Conservation (phyloP, 176 grass and related monocot species). For the Bonia amplexicaulis region DNA sequence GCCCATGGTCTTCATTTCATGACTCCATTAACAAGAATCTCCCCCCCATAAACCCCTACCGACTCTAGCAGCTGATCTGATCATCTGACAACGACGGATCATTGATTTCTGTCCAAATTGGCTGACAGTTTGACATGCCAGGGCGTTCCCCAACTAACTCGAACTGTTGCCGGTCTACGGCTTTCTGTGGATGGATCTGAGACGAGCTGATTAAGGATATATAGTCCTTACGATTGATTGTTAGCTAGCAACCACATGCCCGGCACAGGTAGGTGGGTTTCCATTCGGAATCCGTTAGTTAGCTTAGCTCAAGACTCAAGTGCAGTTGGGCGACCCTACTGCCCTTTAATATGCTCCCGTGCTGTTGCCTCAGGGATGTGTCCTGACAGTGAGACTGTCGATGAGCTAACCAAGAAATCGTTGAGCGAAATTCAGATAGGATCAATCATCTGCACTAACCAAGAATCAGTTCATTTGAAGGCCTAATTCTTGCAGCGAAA, state of each 20-base stretch:
- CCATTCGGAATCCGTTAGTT: slow-evolving; percentile 15
- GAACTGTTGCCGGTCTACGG: neutral
- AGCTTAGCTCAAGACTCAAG: neutral
- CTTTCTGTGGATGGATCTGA: slow-evolving; percentile 7
- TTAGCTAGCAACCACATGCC: slow-evolving; percentile 35
- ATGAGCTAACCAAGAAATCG: slow-evolving; percentile 8
- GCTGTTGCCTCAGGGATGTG: neutral
- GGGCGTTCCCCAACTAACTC: slow-evolving; percentile 11
- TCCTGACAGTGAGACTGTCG: neutral
- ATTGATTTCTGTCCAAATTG: slow-evolving; percentile 1
- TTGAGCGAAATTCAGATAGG: neutral
- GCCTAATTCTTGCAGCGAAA: neutral
- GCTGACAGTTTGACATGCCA: slow-evolving; percentile 28
- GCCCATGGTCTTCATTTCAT: slow-evolving; percentile 28
- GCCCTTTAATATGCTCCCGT: neutral
- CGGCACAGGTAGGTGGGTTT: slow-evolving; percentile 15
- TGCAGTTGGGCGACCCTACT: slow-evolving; percentile 19
- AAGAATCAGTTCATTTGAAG: neutral
- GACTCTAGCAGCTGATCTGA: neutral
- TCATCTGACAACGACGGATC: slow-evolving; percentile 15
- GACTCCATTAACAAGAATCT: slow-evolving; percentile 31
- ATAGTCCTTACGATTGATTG: neutral
- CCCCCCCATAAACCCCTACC: neutral
- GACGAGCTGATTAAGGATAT: neutral
- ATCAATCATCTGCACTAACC: neutral